Evolutionary conservation across 495 filamentous ascomycete species (phyloP), one percentile per base, ranked within the genome.

Genomic region (Ramalina intermedia): DNA sequence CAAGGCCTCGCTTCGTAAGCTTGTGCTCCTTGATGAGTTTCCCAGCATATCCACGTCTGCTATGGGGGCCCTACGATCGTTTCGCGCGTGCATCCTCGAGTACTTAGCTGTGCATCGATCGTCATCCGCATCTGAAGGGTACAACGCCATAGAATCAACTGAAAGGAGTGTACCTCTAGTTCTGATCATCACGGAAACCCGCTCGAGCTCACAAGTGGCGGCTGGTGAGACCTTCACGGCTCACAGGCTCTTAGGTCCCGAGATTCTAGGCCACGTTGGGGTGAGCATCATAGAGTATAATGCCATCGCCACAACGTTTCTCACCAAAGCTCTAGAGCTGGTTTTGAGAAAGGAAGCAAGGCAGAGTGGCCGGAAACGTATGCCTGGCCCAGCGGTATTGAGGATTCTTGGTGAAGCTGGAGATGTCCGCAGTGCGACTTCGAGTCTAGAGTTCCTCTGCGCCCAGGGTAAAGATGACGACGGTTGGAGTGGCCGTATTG

Each of bases 21-120:
- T 95, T 29, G 82, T 96, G 39, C 63, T 96, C 8, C 72, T 99
- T 43, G 93, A 99, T 69, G 93, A 99, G 60, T 96, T 95, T 60
- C 93, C 93, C 1, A 87, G 84, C 55, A 82, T 84, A 0, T 80
- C 88, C 50, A 74, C 75, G 20, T 73, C 77, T 38, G 80, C 75
- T 0, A 84, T 83, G 11, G 72, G 73, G 14, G 71, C 74, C 47
- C 61, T 96, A 37, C 69, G 74, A 45, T 71, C 84, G 0, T 96
- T 99, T 62, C 75, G 86, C 47, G 70, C 76, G 38, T 73, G 84
- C 13, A 69, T 99, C 21, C 66, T 84, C 35, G 75, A 81, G 48
- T 91, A 82, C 59, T 66, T 96, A 33, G 82, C 81, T 4, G 66
- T 68, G 36, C 77, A 74, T 54, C 71, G 67, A 2, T 74, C 72